Percentiles rank a stretch among this genome's conserved stretches.
These are phyloP conservation scores for Cenchrus fungigraminus DNA, from an alignment of 176 grass and related monocot species.

Conservation along the genomic window DNA sequence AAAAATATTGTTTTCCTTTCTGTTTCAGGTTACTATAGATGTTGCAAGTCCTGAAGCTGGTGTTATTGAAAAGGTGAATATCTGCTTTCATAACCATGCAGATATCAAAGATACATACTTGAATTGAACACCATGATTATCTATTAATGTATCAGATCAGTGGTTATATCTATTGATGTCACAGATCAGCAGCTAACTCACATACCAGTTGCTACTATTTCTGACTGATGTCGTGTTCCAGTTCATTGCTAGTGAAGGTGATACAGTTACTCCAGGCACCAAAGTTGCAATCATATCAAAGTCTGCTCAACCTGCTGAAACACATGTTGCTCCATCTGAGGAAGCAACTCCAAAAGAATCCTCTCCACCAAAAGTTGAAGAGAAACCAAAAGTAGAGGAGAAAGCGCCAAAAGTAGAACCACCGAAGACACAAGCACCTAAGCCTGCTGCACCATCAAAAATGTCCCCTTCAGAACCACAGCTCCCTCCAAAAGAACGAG, in stretches of 20 bases:
- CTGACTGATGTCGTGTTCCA: constrained; percentile 38
- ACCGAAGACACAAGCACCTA: constrained; percentile 54
- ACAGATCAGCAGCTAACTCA: background rate
- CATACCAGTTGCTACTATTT: constrained; percentile 19
- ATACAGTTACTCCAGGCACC: constrained; percentile 94
- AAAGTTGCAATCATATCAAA: constrained; percentile 97
- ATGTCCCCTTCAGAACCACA: constrained; percentile 84
- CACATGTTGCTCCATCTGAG: constrained; percentile 93
- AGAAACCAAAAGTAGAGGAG: constrained; percentile 52
- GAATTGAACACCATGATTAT: background rate
- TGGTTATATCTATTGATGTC: background rate
- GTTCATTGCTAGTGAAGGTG: constrained; percentile 86
- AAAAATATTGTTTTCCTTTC: background rate
- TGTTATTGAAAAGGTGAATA: constrained; percentile 82
- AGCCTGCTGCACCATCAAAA: constrained; percentile 52
- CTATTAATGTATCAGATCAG: background rate
- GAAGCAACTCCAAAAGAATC: constrained; percentile 73
- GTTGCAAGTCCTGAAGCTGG: constrained; percentile 84
- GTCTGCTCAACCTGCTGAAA: constrained; percentile 73
- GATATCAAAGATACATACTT: background rate
- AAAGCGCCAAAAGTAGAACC: constrained; percentile 59
- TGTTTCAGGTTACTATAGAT: constrained; percentile 91
- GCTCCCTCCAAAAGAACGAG: constrained; percentile 95
- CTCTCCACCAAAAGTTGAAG: constrained; percentile 43
- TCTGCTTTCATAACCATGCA: background rate